Percentiles rank a stretch among this genome's conserved stretches.
These are phyloP conservation scores for Westerdykella sp. DNA, from an alignment of 2,329 filamentous ascomycete species.

Conservation along the genomic window DNA sequence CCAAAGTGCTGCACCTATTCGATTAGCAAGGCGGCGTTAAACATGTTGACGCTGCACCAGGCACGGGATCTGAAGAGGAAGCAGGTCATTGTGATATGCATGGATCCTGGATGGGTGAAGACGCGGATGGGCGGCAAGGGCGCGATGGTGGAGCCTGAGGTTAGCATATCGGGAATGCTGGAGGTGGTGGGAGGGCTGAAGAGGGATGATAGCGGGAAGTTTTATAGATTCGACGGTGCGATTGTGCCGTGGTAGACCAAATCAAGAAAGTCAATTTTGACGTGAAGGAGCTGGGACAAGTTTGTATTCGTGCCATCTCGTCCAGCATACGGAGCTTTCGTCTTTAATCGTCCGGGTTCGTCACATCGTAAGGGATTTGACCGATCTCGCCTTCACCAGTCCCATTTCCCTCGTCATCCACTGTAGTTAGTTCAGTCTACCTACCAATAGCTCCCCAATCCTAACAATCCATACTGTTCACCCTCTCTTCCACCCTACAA, in stretches of 20 bases:
- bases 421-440: too few species aligned
- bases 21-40: slow-evolving; percentile 42
- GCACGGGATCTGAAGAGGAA: slow-evolving; percentile 34
- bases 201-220: slow-evolving; percentile 34
- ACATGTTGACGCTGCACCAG: slow-evolving; percentile 42
- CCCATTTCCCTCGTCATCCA: too few species aligned
- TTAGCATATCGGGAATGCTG: slow-evolving; percentile 37
- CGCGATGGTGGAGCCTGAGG: slow-evolving; percentile 34
- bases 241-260: slow-evolving; percentile 29
- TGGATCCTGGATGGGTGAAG: slow-evolving; percentile 44
- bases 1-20: slow-evolving; percentile 37
- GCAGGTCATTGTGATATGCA: slow-evolving; percentile 33
- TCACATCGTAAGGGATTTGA: too few species aligned
- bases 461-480: too few species aligned
- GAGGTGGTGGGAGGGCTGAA: slow-evolving; percentile 28
- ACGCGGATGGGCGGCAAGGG: slow-evolving; percentile 42
- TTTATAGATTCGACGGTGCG: slow-evolving; percentile 33
- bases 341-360: too few species aligned
- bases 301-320: too few species aligned
- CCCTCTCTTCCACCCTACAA: slow-evolving; percentile 2
- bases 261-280: neutral
- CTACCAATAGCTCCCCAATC: too few species aligned
- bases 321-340: too few species aligned
- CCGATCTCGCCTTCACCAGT: too few species aligned
- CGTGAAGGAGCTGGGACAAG: too few species aligned